A percentile compares a stretch with the other conserved stretches of the same genome.
Evolutionary conservation across 129 eudicot species (phyloP).

Genomic region (Flaveria robusta): DNA sequence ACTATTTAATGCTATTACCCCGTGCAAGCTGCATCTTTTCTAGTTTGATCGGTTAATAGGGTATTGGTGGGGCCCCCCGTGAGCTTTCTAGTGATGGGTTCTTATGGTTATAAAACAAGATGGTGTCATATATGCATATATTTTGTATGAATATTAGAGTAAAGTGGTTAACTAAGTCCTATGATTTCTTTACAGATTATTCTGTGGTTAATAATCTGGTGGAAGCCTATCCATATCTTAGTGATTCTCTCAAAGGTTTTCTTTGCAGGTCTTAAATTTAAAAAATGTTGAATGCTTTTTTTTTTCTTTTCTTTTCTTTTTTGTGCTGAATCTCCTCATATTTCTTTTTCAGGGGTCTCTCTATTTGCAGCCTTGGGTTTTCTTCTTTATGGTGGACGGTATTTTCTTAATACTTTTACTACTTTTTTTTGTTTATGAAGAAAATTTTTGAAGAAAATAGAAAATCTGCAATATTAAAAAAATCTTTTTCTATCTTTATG

Average conservation of each 20-base stretch:
- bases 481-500: background rate
- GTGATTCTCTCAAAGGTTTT: constrained; percentile 74
- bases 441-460: background rate
- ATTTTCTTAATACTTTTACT: background rate
- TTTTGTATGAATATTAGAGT: background rate
- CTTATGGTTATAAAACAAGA: background rate
- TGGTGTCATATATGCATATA: constrained; percentile 3
- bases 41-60: too few relatives aligned
- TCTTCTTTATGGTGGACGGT: constrained; percentile 96
- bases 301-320: background rate
- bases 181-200: constrained; percentile 47
- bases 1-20: too few relatives aligned
- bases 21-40: too few relatives aligned
- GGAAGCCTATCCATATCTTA: constrained; percentile 62
- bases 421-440: background rate
- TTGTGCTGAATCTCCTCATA: background rate
- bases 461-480: background rate
- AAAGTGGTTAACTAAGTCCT: constrained; percentile 16
- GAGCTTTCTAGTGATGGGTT: background rate
- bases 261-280: constrained; percentile 68
- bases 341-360: constrained; percentile 64
- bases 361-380: constrained; percentile 83
- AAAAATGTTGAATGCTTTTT: background rate
- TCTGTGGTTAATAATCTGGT: constrained; percentile 84
- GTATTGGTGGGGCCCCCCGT: too few relatives aligned